Evolutionary conservation across 805 yeast species (phyloP).

Genomic region (Clavispora asparagi): DNA sequence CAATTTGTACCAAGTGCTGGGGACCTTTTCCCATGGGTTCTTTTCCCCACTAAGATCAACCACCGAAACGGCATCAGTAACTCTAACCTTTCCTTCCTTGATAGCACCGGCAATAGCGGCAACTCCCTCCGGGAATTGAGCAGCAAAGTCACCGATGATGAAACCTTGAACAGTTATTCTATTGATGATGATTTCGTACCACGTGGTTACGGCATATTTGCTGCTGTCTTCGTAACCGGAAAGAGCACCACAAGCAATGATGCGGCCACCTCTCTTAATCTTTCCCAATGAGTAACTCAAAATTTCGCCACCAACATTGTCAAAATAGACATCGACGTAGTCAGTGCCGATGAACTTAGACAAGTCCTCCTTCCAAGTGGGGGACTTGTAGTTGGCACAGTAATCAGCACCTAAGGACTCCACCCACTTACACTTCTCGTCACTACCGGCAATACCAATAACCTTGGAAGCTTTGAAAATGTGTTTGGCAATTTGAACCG

Average conservation of each 20-base stretch:
- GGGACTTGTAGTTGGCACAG: slow-evolving; percentile 49
- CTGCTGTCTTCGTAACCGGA: slow-evolving; percentile 48
- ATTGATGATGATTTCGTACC: slow-evolving; percentile 42
- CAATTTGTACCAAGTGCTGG: slow-evolving; percentile 13
- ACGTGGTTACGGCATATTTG: slow-evolving; percentile 33
- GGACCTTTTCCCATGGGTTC: slow-evolving; percentile 10
- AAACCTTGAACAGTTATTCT: slow-evolving; percentile 52
- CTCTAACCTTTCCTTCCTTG: slow-evolving; percentile 36
- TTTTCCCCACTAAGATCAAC: slow-evolving; percentile 36
- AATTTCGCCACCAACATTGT: slow-evolving; percentile 60
- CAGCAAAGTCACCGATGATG: slow-evolving; percentile 41
- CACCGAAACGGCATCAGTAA: slow-evolving; percentile 30
- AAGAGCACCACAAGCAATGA: slow-evolving; percentile 62
- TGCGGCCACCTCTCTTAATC: slow-evolving; percentile 36
- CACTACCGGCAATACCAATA: slow-evolving; percentile 59
- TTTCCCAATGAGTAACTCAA: slow-evolving; percentile 40
- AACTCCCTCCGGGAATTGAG: slow-evolving; percentile 34
- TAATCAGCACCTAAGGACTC: slow-evolving; percentile 51
- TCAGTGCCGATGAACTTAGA: slow-evolving; percentile 37
- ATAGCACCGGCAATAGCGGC: slow-evolving; percentile 31
- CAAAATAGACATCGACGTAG: slow-evolving; percentile 50
- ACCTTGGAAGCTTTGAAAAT: slow-evolving; percentile 50
- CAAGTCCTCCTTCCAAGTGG: slow-evolving; percentile 21
- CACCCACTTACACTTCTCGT: slow-evolving; percentile 49
- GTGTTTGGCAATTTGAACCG: slow-evolving; percentile 52